Base-by-base conservation (phyloP, 306 rosid genomes). In the Macrotyloma uniflorum region DNA sequence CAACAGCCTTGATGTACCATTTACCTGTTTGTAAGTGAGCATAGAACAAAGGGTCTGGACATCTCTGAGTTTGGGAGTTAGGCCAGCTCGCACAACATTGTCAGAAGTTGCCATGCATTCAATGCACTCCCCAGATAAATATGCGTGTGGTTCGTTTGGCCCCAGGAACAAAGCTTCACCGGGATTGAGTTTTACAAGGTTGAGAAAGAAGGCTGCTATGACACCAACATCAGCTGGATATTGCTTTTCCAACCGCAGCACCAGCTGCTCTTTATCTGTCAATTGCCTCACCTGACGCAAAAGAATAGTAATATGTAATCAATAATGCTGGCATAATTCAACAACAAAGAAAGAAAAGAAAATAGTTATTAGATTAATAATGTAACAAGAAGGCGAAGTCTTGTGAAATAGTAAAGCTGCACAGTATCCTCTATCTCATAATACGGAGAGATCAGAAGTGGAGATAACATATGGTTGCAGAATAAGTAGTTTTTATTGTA, bases 51-150 rank as follows among this genome's bases (percentile, higher is more conserved):
- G 96, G 76, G 99, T 91, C 36, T 76, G 85, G 49, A 95, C 98
- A 78, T 95, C 99, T 22, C 89, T 89, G 74, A 76, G 75, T 86
- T 95, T 95, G 58, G 99, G 98, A 69, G 99, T 93, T 36, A 95
- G 90, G 67, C 99, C 99, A 13, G 99, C 99, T 49, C 99, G 89
- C 22, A 95, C 96, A 45, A 95, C 99, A 55, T 95, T 95, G 87
- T 95, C 99, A 2, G 99, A 93, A 76, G 99, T 93, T 24, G 99
- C 99, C 99, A 95, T 95, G 83, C 99, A 95, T 72, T 95, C 98
- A 18, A 95, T 11, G 61, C 96, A 93, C 68, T 89, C 98, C 1
- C 99, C 99, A 0, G 77, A 83, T 66, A 93, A 66, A 78, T 95
- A 95, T 33, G 99, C 97, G 74, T 95, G 99, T 0, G 96, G 99